Percentiles rank a stretch among this genome's conserved stretches.
These are phyloP conservation scores for Phalaenopsis aphrodite DNA, from an alignment of 106 monocot genomes.

Conservation along the genomic window DNA sequence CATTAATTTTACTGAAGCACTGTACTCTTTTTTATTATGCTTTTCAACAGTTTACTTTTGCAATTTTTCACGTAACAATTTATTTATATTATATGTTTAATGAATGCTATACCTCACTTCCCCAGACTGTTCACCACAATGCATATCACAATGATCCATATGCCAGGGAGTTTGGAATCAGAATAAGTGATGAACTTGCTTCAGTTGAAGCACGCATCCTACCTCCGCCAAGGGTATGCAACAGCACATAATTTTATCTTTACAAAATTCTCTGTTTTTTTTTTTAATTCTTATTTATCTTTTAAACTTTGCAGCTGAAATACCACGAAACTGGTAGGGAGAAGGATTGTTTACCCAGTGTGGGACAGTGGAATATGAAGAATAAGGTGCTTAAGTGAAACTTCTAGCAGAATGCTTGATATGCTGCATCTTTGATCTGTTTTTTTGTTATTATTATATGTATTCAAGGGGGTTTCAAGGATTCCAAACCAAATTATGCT, in stretches of 20 bases:
- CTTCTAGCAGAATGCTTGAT: not conserved
- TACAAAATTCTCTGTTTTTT: not conserved
- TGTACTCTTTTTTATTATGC: not conserved
- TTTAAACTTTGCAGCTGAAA: constrained; percentile 29
- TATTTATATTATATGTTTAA: not conserved
- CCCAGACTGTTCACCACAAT: constrained; percentile 45
- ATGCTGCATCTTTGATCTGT: not conserved
- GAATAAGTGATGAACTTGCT: constrained; percentile 41
- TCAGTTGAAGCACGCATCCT: constrained; percentile 55
- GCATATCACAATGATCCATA: constrained; percentile 43
- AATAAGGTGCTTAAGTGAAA: constrained; percentile 37
- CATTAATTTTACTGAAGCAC: not conserved
- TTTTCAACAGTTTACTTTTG: not conserved
- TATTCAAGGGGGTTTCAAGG: not conserved
- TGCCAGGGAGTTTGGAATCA: constrained; percentile 57
- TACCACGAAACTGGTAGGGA: constrained; percentile 56
- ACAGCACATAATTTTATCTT: not conserved
- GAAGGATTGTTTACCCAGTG: constrained; percentile 42
- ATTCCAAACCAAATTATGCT: not conserved
- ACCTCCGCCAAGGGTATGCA: constrained; percentile 50
- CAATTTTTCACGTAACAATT: not conserved
- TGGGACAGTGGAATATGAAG: constrained; percentile 72
- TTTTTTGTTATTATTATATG: not conserved
- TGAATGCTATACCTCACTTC: not conserved
- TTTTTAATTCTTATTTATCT: not conserved